These are phyloP conservation scores for Trypanosoma cruzi DNA, from an alignment of 208 protist species.

Conservation along the genomic window DNA sequence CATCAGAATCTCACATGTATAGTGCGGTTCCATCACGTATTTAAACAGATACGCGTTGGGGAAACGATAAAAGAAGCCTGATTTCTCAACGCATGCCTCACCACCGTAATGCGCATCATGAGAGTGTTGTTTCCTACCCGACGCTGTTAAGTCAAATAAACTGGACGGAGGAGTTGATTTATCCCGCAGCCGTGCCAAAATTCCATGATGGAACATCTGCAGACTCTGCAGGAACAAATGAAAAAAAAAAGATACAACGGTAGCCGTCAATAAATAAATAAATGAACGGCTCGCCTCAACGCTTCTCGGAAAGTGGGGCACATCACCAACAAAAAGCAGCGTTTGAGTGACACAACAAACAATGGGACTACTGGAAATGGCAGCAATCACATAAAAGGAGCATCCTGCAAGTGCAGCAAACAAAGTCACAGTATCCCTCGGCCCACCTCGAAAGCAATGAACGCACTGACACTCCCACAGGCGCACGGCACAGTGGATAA, in stretches of 20 bases:
- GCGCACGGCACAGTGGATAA: constrained; percentile 63
- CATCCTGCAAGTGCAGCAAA: constrained; percentile 72
- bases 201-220: constrained; percentile 57
- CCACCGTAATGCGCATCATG: background rate
- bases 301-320: background rate
- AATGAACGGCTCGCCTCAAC: background rate
- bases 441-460: constrained; percentile 44
- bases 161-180: background rate
- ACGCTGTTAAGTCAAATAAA: background rate
- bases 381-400: constrained; percentile 75
- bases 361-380: constrained; percentile 38
- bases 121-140: background rate
- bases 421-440: constrained; percentile 56
- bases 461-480: constrained; percentile 61
- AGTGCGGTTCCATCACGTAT: constrained; percentile 77
- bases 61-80: constrained; percentile 41
- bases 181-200: constrained; percentile 42
- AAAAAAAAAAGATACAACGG: constrained; percentile 12
- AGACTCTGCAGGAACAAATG: constrained; percentile 54
- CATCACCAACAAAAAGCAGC: background rate
- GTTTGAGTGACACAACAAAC: constrained; percentile 1
- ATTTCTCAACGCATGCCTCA: background rate
- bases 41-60: constrained; percentile 34
- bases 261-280: background rate
- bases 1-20: constrained; percentile 73